Percentiles rank a stretch among this genome's conserved stretches.
These are phyloP conservation scores for Vaccinium macrocarpon DNA, from an alignment of 148 eudicot species.

Conservation along the genomic window DNA sequence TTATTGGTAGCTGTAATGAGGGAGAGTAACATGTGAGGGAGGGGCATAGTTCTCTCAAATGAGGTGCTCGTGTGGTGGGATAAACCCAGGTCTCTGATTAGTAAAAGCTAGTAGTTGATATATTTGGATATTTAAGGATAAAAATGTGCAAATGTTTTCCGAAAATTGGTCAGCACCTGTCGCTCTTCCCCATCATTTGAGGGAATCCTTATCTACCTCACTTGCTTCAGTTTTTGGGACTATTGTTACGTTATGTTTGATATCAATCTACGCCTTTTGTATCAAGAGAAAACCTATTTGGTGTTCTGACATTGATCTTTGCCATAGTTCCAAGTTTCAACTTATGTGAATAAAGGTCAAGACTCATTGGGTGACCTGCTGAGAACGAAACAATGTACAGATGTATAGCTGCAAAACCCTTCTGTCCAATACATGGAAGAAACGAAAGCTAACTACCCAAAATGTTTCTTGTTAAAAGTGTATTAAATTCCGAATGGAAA, in stretches of 20 bases:
- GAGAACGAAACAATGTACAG: neutral
- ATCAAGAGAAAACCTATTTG: neutral
- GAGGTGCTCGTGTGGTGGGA: neutral
- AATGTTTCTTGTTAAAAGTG: neutral
- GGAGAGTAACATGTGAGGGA: neutral
- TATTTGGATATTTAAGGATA: neutral
- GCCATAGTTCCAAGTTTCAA: neutral
- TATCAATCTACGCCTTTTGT: neutral
- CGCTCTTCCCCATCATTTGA: neutral
- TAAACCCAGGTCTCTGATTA: neutral
- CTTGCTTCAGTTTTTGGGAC: neutral
- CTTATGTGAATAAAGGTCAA: neutral
- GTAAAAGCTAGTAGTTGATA: neutral
- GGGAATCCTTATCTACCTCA: neutral
- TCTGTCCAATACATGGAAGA: neutral
- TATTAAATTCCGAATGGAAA: neutral
- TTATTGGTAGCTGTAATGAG: neutral
- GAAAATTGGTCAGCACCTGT: neutral
- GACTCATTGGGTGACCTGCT: neutral
- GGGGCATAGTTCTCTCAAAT: neutral
- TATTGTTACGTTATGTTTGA: neutral
- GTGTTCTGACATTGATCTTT: neutral
- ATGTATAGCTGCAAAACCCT: neutral
- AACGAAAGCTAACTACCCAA: neutral
- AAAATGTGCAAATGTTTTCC: neutral